Evolutionary conservation across 352 stramenopile species (phyloP), one percentile per base, ranked within the genome.

Genomic region (Pythium phragmitis): DNA sequence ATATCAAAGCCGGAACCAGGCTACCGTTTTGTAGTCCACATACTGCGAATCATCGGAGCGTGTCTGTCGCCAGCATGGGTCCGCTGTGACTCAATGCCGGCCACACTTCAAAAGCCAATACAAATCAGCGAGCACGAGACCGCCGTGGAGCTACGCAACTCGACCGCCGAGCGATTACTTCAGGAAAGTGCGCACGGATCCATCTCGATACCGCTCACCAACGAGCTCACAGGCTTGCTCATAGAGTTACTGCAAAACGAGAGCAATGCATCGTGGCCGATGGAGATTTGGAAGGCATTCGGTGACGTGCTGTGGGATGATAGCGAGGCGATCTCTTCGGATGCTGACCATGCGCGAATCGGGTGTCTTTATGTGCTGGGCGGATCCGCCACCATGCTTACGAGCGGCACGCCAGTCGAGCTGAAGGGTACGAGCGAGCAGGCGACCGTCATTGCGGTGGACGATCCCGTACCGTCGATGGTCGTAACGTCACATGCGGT

Each of bases 281-380:
- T 13, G 4, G 53, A 45, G 6, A 57, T 69, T 1, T 55, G 36
- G 30, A 7, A 43, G 16, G 41, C 23, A 7, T n/a, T 64, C 17
- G 12, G 19, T 16, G 1, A 17, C 9, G 21, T 12, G n/a, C 49
- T 69, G 0, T 30, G 26, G 26, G 14, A 41, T 9, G 46, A 37
- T 9, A 41, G 26, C 2, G 39, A 46, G 39, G 14, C 13, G 13
- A 21, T n/a, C 21, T 11, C n/a, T 50, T 5, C 11, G 34, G 11
- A 39, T 39, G 11, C 5, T 13, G 16, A 33, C 28, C n/a, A 50
- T 4, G 43, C 43, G 7, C 5, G 26, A 1, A 58, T 50, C 4
- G 65, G 65, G 2, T 60, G 51, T n/a, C 34, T 72, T 4, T 72
- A 68, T 36, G 7, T 62, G 4, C 9, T 72, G 9, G 26, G 65